Conservation (phyloP, 2,329 filamentous ascomycete genomes). For the Colletotrichum abscissum region DNA sequence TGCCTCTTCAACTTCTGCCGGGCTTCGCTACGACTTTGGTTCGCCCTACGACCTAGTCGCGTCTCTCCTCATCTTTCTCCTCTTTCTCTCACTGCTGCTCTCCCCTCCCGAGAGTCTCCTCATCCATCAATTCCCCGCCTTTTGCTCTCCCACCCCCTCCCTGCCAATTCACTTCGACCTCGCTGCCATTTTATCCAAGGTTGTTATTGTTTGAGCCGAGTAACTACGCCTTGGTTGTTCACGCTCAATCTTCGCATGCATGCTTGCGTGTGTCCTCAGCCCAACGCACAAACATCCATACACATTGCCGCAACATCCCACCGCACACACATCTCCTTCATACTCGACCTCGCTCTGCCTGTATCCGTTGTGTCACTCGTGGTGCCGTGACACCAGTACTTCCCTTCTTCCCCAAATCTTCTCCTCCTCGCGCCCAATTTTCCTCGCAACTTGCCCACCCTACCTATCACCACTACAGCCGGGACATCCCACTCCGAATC, state of each 20-base stretch:
- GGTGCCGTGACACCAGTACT: conserved; percentile 22
- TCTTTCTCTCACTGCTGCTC: conserved; percentile 30
- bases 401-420: conserved; percentile 18
- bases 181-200: conserved; percentile 37
- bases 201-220: conserved; percentile 29
- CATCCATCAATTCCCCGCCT: conserved; percentile 38
- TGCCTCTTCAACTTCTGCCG: conserved; percentile 10
- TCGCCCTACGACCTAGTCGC: not conserved
- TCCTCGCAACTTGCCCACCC: conserved; percentile 1
- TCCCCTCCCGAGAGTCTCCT: conserved; percentile 34
- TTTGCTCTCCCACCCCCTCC: conserved; percentile 40
- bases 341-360: conserved; percentile 20
- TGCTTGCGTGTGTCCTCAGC: conserved; percentile 31
- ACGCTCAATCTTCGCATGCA: conserved; percentile 23
- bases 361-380: conserved; percentile 28
- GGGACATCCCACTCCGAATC: conserved; percentile 27
- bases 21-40: not conserved
- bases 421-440: conserved; percentile 1
- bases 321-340: conserved; percentile 20
- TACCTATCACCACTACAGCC: conserved; percentile 19
- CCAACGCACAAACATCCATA: conserved; percentile 30
- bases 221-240: conserved; percentile 12
- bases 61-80: conserved; percentile 27
- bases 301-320: conserved; percentile 24
- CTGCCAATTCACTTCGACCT: conserved; percentile 36